Base-by-base conservation (phyloP, 805 yeast genomes). In the Barnettozyma vustinii region DNA sequence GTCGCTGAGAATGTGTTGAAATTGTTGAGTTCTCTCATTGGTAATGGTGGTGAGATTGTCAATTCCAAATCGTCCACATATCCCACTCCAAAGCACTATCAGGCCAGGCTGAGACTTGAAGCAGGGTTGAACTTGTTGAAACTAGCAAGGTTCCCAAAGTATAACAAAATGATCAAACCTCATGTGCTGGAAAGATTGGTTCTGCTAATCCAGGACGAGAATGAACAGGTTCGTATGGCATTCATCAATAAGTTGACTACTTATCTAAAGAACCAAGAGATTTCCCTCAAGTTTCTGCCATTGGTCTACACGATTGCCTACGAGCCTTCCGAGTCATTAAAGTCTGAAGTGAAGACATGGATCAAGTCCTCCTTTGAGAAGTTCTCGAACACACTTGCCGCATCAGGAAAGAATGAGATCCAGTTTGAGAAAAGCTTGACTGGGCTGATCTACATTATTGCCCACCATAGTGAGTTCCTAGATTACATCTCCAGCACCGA, bases 1-100 rank as follows among this genome's bases (percentile, higher is more conserved):
- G 66, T 75, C 39, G 79, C 84, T 0, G 77, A 74, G 48, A 87
- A 89, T 15, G 81, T 86, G 0, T 65, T 88, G 52, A 86, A 84
- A 56, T 66, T 89, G 25, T 70, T 89, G 27, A 71, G 79, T 32
- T 79, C 89, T 1, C 69, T 87, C 32, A 77, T 89, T 44, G 79
- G 81, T 1, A 83, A 83, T 60, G 85, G 86, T 41, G 96, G 96
- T 26, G 96, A 90, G 58, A 74, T 89, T 30, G 78, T 83, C 2
- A 53, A 76, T 46, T 52, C 61, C 21, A 71, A 72, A 47, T 56
- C 72, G 5, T 68, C 64, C 9, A 65, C 67, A 16, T 72, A 65
- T 55, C 82, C 85, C 15, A 85, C 96, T 0, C 96, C 96, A 4
- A 68, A 61, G 23, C 67, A 68, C 33, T 81, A 69, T 58, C 84